phyloP scores from a whole-genome alignment of 495 filamentous ascomycete genomes.

The Rostrohypoxylon terebratum region DNA sequence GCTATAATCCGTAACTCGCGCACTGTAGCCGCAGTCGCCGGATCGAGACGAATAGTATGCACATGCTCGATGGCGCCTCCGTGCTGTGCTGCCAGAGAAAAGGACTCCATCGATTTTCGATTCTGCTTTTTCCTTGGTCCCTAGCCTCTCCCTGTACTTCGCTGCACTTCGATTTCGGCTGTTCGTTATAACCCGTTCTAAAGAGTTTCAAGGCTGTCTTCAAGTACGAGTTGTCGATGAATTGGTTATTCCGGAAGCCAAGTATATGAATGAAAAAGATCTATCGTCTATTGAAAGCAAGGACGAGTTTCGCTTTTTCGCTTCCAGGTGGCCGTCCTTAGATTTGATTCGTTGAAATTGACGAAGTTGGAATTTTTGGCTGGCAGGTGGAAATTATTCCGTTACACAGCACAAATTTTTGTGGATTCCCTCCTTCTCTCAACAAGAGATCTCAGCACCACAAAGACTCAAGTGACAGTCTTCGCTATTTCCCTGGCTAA shows the following conservation, averaged over 20 bases:
- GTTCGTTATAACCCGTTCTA: neutral
- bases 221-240: neutral
- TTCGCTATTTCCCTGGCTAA: too few species aligned
- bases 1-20: constrained; percentile 77
- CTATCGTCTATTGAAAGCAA: neutral
- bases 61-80: constrained; percentile 47
- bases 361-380: constrained; percentile 3
- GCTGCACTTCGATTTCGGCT: constrained; percentile 12
- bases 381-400: neutral
- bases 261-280: neutral
- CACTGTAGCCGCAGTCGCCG: constrained; percentile 58
- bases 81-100: constrained; percentile 46
- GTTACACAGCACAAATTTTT: constrained; percentile 17
- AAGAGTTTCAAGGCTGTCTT: neutral
- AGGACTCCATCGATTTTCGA: constrained; percentile 47
- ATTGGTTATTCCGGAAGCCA: neutral
- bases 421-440: constrained; percentile 13
- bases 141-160: neutral
- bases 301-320: neutral
- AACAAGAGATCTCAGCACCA: neutral
- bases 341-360: neutral
- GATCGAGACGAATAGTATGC: constrained; percentile 47
- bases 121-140: too few species aligned
- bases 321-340: neutral
- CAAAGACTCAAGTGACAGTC: neutral